Base-by-base conservation (phyloP, 257 asterid genomes). In the Paulownia fortunei region DNA sequence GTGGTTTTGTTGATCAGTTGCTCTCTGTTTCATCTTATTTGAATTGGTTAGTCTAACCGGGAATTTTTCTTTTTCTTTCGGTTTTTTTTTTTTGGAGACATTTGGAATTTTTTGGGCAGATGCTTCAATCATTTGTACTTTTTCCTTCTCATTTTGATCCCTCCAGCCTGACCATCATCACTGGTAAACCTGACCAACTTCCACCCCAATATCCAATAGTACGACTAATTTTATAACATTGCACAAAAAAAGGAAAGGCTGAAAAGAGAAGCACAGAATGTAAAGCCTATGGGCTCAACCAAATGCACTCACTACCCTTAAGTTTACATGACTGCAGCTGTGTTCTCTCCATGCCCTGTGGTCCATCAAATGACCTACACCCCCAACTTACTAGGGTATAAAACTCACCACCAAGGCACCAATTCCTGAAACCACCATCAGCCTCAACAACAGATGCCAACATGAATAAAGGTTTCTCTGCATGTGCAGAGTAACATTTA, bases 111-210 rank as follows among this genome's bases (percentile, higher is more conserved):
- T 44, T 6, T 26, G 72, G 78, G 7, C 3, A 1, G 46, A 8
- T 21, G 46, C 8, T 49, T 59, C 52, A 58, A 11, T 47, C 27
- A 13, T 32, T 56, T 66, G 36, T 21, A 19, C 42, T 49, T 69
- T 75, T 74, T 47, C 72, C 59, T 69, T 41, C 42, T 69, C 60
- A 16, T 41, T 19, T 23, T 36, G 30, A 42, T 26, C 46, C 27
- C 11, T 10, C 44, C 24, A 13, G 16, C 63, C 63, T 23, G 16
- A 49, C 60, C 39, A 51, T 79, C 32, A 52, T 68, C 51, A 39
- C 65, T 54, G 12, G 70, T 63, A 26, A 44, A 13, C 34, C 55
- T 18, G 41, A 9, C 49, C 47, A 67, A 67, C 51, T 34, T 55
- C 37, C 5, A 8, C 55, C 16, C 65, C 72, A 27, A 32, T 26